Conservation (phyloP, 2,329 filamentous ascomycete species). For the Kalmusia sp. region DNA sequence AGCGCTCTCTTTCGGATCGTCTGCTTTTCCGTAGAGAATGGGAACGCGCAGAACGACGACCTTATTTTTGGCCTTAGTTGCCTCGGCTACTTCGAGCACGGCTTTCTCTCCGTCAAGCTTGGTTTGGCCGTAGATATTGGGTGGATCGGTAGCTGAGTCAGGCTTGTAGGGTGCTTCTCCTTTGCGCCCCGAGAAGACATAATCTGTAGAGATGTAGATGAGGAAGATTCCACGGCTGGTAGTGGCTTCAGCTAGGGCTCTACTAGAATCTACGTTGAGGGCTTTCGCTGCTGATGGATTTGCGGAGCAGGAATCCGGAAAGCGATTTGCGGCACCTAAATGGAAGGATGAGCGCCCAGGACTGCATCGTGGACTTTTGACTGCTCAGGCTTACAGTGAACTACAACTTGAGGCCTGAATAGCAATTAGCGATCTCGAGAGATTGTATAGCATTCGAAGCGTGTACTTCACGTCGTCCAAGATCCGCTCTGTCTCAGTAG, state of each 20-base stretch:
- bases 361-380: background rate
- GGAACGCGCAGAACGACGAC: slow-evolving; percentile 77
- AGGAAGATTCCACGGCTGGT: slow-evolving; percentile 67
- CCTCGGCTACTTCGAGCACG: slow-evolving; percentile 66
- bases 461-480: slow-evolving; percentile 61
- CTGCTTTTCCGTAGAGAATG: slow-evolving; percentile 77
- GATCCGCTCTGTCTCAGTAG: slow-evolving; percentile 53
- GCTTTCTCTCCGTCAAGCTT: slow-evolving; percentile 75
- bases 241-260: slow-evolving; percentile 70
- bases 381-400: slow-evolving; percentile 73
- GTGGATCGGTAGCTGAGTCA: slow-evolving; percentile 68
- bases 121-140: slow-evolving; percentile 81
- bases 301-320: slow-evolving; percentile 82
- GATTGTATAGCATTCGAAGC: background rate
- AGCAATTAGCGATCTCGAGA: background rate
- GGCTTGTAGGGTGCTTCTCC: slow-evolving; percentile 86
- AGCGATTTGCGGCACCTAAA: slow-evolving; percentile 83
- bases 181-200: slow-evolving; percentile 74
- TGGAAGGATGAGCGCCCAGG: background rate
- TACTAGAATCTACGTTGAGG: slow-evolving; percentile 77
- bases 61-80: slow-evolving; percentile 25
- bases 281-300: slow-evolving; percentile 77
- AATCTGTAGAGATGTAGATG: slow-evolving; percentile 84
- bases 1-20: slow-evolving; percentile 76
- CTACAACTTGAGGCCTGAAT: slow-evolving; percentile 71